Base-by-base conservation (phyloP, 306 rosid genomes). In the Gillenia trifoliata region DNA sequence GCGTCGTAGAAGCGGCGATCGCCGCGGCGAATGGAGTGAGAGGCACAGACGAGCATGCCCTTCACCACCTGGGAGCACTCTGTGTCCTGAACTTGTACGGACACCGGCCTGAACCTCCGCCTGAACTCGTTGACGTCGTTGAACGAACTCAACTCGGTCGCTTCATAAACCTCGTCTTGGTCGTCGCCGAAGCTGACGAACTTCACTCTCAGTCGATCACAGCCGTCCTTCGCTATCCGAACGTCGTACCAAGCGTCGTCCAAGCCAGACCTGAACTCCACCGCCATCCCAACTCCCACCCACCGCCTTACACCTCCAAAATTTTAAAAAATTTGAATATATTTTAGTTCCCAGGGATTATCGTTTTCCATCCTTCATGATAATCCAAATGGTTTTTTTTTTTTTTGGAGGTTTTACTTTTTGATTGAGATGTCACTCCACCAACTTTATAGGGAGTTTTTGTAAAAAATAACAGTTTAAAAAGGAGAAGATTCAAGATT, bases 1-100 rank as follows among this genome's bases (percentile, higher is more conserved):
- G 85, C 85, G 45, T 86, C 85, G 77, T 78, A 80, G 83, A 86
- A 83, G 72, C 87, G 83, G 60, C 82, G 63, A n/a, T 86, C 89
- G 47, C 75, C 80, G 3, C 26, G 20, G 26, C 34, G 5, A 38
- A 67, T 41, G 17, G 80, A 20, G 57, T 62, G 66, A 22, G 89
- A 77, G 63, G 87, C 87, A 41, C 87, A 86, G 12, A 83, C 83
- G 43, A 41, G 45, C 70, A 76, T 28, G 13, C 78, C 83, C 1
- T n/a, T 25, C 33, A 11, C 25, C 13, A 75, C 73, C 20, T 50
- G 23, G 0, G 70, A 55, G 81, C 87, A 86, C 25, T 86, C 85
- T 13, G 43, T 78, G 54, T 86, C 89, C 70, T 86, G 89, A 33
- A 83, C 60, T 81, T 86, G 89, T 8, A 59, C 68, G 36, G 87